phyloP scores from a whole-genome alignment of 352 stramenopile species.

The Globisporangium ultimum region DNA sequence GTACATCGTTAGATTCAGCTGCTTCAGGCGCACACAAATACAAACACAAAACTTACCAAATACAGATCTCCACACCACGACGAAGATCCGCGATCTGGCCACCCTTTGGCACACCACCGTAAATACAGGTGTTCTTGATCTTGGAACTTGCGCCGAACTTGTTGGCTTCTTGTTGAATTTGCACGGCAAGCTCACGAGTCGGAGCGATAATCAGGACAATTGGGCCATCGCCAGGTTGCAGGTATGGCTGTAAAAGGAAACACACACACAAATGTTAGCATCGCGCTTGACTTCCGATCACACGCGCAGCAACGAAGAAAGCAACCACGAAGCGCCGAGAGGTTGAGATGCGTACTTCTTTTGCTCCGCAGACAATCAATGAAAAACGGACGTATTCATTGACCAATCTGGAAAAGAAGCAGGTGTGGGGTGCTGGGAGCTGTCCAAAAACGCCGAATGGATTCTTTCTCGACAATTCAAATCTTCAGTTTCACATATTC shows the following conservation, averaged over 20 bases:
- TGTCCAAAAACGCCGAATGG: slow-evolving; percentile 8
- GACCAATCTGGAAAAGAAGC: slow-evolving; percentile 10
- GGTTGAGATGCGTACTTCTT: slow-evolving; percentile 45
- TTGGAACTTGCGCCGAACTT: slow-evolving; percentile 97
- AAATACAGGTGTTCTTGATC: slow-evolving; percentile 99
- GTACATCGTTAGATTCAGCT: neutral
- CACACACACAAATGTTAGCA: slow-evolving; percentile 27
- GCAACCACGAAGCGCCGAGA: slow-evolving; percentile 37
- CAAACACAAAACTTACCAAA: slow-evolving; percentile 39
- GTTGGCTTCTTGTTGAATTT: slow-evolving; percentile 99
- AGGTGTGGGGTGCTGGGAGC: slow-evolving; percentile 10
- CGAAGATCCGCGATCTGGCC: slow-evolving; percentile 86
- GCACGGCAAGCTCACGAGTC: slow-evolving; percentile 97
- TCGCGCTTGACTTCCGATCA: slow-evolving; percentile 12
- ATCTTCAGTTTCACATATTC: slow-evolving; percentile 10
- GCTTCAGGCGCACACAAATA: neutral
- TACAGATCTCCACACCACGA: slow-evolving; percentile 82
- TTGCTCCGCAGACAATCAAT: slow-evolving; percentile 4
- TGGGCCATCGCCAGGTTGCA: slow-evolving; percentile 97
- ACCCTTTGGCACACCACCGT: slow-evolving; percentile 97
- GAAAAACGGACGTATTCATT: slow-evolving; percentile 3
- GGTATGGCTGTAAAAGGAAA: slow-evolving; percentile 59
- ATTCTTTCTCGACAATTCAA: slow-evolving; percentile 10
- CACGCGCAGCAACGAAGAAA: slow-evolving; percentile 17
- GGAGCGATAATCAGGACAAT: slow-evolving; percentile 98